Percentiles rank a stretch among this genome's conserved stretches.
These are phyloP conservation scores for Yamadazyma triangularis DNA, from an alignment of 1,139 yeast species.

Conservation along the genomic window DNA sequence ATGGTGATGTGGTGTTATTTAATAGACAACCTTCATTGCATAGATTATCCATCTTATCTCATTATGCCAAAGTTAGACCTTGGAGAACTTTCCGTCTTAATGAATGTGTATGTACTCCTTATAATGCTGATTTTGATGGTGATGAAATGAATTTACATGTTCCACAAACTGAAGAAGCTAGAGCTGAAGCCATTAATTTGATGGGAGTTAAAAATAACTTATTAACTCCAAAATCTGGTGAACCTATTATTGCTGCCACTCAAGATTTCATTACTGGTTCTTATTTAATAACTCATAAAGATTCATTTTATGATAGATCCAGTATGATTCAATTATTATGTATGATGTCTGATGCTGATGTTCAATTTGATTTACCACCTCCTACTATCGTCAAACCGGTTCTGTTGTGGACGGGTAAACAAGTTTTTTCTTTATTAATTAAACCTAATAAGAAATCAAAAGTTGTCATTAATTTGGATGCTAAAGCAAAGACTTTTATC, in stretches of 20 bases:
- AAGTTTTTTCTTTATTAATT: slow-evolving; percentile 82
- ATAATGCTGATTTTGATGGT: slow-evolving; percentile 99
- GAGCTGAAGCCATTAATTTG: slow-evolving; percentile 94
- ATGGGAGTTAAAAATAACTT: slow-evolving; percentile 98
- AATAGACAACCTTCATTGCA: slow-evolving; percentile 98
- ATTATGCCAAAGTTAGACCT: slow-evolving; percentile 92
- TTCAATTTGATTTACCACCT: slow-evolving; percentile 90
- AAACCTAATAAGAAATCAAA: slow-evolving; percentile 73
- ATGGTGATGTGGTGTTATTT: slow-evolving; percentile 92
- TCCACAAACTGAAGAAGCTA: slow-evolving; percentile 98
- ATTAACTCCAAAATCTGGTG: slow-evolving; percentile 95
- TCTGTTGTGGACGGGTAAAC: slow-evolving; percentile 96
- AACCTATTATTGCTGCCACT: slow-evolving; percentile 98
- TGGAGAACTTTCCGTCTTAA: slow-evolving; percentile 97
- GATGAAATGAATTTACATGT: slow-evolving; percentile 99
- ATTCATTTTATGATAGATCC: slow-evolving; percentile 87
- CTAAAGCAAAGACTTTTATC: slow-evolving; percentile 83
- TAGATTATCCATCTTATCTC: slow-evolving; percentile 88
- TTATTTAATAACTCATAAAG: slow-evolving; percentile 86
- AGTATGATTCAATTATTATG: slow-evolving; percentile 76
- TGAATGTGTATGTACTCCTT: slow-evolving; percentile 99
- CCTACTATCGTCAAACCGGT: slow-evolving; percentile 91
- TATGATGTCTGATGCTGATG: slow-evolving; percentile 93
- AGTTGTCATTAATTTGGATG: slow-evolving; percentile 87
- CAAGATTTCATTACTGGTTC: slow-evolving; percentile 99